Conservation (phyloP, 139 green algal genomes). For the Picochlorum sp. region DNA sequence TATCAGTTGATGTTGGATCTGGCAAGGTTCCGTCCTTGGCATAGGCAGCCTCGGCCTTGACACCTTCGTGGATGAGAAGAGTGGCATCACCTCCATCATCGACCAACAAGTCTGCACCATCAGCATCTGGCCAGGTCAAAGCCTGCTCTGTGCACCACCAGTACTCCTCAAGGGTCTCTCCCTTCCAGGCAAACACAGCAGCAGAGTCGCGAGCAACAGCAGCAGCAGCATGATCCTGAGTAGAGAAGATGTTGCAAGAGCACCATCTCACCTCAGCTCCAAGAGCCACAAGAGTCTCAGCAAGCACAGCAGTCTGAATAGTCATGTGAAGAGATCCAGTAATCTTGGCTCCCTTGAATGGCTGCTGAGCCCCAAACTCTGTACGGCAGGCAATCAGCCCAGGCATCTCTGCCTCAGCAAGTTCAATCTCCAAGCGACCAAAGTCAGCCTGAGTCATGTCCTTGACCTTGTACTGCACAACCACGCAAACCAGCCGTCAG, state of each 20-base stretch:
- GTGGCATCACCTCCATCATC: conserved; percentile 98
- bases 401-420: conserved; percentile 98
- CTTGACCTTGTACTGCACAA: conserved; percentile 89
- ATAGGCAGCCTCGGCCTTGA: conserved; percentile 89
- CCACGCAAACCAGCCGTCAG: background rate
- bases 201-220: conserved; percentile 92
- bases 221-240: conserved; percentile 94
- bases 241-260: conserved; percentile 99
- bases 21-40: conserved; percentile 84
- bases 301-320: conserved; percentile 98
- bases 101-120: conserved; percentile 90
- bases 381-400: conserved; percentile 88
- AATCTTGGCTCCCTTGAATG: conserved; percentile 89
- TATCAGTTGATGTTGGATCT: conserved; percentile 89
- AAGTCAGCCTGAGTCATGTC: conserved; percentile 96
- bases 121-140: conserved; percentile 79
- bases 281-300: conserved; percentile 94
- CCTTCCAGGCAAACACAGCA: conserved; percentile 98
- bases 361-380: conserved; percentile 89
- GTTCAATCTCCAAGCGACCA: conserved; percentile 93
- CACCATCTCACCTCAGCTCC: conserved; percentile 97
- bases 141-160: conserved; percentile 99
- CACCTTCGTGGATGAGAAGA: conserved; percentile 97
- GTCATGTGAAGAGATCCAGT: conserved; percentile 99
- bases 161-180: conserved; percentile 99